Evolutionary conservation across 768 basidiomycete genomes (phyloP), one percentile per base, ranked within the genome.

Genomic region (Dacryopinax primogenitus): DNA sequence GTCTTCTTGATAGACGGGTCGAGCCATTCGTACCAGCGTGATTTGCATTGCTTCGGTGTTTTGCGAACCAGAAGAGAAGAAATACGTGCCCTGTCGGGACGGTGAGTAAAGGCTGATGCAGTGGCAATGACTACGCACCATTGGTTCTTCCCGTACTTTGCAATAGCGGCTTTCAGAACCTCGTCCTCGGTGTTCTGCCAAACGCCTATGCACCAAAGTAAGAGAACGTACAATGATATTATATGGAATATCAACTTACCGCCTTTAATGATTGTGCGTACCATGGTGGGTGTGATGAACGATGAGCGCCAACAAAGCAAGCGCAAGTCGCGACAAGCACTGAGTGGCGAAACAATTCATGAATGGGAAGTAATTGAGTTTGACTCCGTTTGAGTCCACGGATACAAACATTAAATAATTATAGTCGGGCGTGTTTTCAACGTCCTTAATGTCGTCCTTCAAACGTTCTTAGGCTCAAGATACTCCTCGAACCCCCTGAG

Each of bases 1-100:
- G 95, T 97, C 80, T 99, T 99, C 77, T 97, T 97, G 77, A 98
- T 99, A 63, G 92, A 94, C 4, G 96, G 96, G 77, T 99, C 96
- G 62, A 98, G 79, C 96, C 96, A 98, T 78, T 97, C 95, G 73
- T 95, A 97, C 95, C 95, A 98, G 39, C 92, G 88, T 1, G 92
- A 92, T 76, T 99, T 99, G 80, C 96, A 99, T 78, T 99, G 96
- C 74, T 99, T 99, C 12, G 96, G 94, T 1, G 96, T 99, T 77
- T 99, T 99, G 69, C 96, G 86, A 35, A 98, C 96, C 63, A 99
- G 84, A 33, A 99, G 81, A 33, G 95, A 98, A 12, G 93, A 96
- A 73, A 99, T 98, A 71, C 95, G 92, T 30, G 95, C 95, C 94
- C 91, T 90, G 58, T 6, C 21, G 76, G 74, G 75, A 74, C 73